Evolutionary conservation across 148 eudicot genomes (phyloP).

Genomic region (Vaccinium macrocarpon): DNA sequence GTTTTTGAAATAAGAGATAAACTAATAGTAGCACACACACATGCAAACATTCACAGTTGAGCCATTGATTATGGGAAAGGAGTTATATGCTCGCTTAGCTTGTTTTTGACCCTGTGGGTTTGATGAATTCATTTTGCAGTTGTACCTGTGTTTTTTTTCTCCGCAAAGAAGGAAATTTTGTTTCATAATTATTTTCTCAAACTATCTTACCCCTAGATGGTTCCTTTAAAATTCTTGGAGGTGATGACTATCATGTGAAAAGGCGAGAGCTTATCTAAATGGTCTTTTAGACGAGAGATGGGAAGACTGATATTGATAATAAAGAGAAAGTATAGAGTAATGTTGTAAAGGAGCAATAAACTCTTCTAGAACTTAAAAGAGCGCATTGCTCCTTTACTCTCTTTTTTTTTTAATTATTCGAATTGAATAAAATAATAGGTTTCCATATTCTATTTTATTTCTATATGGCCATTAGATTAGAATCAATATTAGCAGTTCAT

Average conservation of each 20-base stretch:
- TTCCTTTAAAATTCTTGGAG: background rate
- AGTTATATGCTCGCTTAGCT: background rate
- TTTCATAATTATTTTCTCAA: background rate
- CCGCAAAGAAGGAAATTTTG: background rate
- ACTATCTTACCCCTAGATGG: background rate
- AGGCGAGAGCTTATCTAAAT: too few relatives aligned
- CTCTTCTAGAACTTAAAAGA: too few relatives aligned
- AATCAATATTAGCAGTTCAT: too few relatives aligned
- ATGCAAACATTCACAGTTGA: background rate
- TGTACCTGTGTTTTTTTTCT: background rate
- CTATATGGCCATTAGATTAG: too few relatives aligned
- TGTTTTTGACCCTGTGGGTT: background rate
- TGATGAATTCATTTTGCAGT: background rate
- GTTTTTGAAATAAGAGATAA: conserved; percentile 36
- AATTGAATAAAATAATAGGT: too few relatives aligned
- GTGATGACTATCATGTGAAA: background rate
- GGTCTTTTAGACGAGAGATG: conserved; percentile 32
- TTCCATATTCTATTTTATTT: too few relatives aligned
- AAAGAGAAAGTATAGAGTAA: too few relatives aligned
- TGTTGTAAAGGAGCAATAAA: too few relatives aligned
- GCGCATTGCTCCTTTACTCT: too few relatives aligned
- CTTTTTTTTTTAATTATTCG: too few relatives aligned
- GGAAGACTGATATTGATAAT: too few relatives aligned
- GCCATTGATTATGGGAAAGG: background rate
- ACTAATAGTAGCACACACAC: background rate